Base-by-base conservation (phyloP, 1,139 yeast species). In the Suzukiozyma palmioleophila region DNA sequence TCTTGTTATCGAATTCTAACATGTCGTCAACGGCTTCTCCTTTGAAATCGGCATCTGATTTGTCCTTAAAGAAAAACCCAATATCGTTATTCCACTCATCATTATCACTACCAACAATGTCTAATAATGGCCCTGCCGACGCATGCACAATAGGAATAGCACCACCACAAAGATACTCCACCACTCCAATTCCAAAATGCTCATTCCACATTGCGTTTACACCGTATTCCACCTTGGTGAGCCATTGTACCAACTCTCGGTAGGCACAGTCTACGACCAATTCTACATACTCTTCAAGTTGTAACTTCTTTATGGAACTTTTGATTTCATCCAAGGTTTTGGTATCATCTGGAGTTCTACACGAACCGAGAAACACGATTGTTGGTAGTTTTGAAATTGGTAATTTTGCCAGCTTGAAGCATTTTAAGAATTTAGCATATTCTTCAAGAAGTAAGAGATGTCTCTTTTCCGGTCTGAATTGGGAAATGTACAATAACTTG, bases 181-280 rank as follows among this genome's bases (percentile, higher is more conserved):
- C 98, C 7, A 92, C 94, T 1, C 96, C 95, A 55, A 94, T 94
- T 14, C 99, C 99, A 58, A 94, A 94, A 64, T 94, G 99, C 64
- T 94, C 99, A 60, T 94, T 92, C 98, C 98, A 94, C 99, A 94
- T 94, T 22, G 96, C 92, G 54, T 94, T 90, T 36, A 92, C 69
- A 3, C 98, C 98, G 51, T 78, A 81, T 30, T 81, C 78, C 2
- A 90, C 78, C 8, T 61, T 63, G n/a, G 69, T 55, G 34, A 94
- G 66, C 46, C 76, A 73, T 26, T 62, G 54, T 33, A 77, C 68
- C 14, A 94, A 81, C 22, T 71, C 75, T 2, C 67, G 71, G 66
- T 88, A 87, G 5, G 88, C 73, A 32, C 92, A 84, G 59, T 92
- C 95, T 7, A 86, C 75, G 3, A 81, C 73, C 51, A 92, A 85